These are phyloP conservation scores for Colletotrichum sp. DNA, from an alignment of 2,329 filamentous ascomycete genomes.

Conservation along the genomic window DNA sequence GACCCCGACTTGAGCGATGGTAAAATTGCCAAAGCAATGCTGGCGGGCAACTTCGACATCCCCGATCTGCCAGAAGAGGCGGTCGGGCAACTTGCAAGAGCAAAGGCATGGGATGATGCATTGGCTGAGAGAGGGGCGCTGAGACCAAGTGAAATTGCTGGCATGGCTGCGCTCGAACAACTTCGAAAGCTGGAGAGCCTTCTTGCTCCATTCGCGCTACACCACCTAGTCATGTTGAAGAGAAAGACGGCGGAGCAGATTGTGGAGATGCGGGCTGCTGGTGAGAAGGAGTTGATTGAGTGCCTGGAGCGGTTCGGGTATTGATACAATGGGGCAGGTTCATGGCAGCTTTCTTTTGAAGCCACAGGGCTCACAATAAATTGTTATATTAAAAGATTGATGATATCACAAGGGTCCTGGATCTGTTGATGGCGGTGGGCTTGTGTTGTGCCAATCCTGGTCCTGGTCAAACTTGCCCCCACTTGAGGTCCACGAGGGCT, in stretches of 20 bases:
- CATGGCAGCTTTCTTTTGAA: neutral
- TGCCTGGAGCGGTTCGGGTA: neutral
- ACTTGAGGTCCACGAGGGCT: neutral
- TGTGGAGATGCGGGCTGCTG: neutral
- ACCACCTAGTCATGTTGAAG: neutral
- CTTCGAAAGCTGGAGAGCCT: neutral
- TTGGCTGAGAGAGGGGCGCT: neutral
- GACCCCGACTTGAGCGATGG: constrained; percentile 20
- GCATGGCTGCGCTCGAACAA: neutral
- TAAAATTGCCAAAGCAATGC: neutral
- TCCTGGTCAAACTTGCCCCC: neutral
- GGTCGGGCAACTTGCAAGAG: neutral
- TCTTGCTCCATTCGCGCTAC: neutral
- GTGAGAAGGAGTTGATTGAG: neutral
- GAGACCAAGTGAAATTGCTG: neutral
- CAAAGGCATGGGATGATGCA: neutral
- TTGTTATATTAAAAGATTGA: neutral
- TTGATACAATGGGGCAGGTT: neutral
- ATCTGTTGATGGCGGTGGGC: neutral
- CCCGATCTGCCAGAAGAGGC: neutral
- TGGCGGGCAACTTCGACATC: neutral
- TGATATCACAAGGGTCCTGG: neutral
- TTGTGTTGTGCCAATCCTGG: neutral
- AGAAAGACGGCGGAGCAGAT: neutral
- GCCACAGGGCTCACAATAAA: accelerated